phyloP scores from a whole-genome alignment of 2,329 filamentous ascomycete species.

The Phialophora expanda region DNA sequence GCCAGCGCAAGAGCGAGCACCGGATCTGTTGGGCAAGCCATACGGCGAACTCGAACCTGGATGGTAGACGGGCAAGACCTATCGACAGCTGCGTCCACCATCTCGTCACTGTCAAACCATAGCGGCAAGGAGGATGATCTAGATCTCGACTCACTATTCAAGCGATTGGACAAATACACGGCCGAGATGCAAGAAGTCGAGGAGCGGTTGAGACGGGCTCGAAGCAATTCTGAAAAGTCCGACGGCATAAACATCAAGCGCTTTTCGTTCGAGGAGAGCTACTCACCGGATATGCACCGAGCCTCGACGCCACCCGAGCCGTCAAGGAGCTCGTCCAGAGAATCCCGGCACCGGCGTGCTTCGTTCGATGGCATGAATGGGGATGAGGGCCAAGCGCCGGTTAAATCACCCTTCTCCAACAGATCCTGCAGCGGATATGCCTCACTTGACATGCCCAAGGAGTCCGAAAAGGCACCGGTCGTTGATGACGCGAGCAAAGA shows the following conservation, averaged over 20 bases:
- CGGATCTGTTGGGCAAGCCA: constrained; percentile 12
- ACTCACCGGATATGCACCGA: not conserved
- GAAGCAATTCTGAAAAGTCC: constrained; percentile 16
- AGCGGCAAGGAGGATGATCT: constrained; percentile 21
- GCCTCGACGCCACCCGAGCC: not conserved
- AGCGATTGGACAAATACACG: constrained; percentile 30
- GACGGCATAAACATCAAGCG: constrained; percentile 8
- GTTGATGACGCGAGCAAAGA: not conserved
- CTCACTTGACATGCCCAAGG: not conserved
- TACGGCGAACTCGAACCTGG: constrained; percentile 13
- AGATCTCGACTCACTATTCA: constrained; percentile 30
- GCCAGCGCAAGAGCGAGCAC: constrained; percentile 6
- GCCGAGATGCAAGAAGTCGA: constrained; percentile 30
- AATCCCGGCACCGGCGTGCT: not conserved
- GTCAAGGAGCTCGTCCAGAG: not conserved
- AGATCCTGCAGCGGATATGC: not conserved
- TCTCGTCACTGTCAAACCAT: constrained; percentile 6
- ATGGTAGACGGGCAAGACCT: constrained; percentile 3
- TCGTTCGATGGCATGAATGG: not conserved
- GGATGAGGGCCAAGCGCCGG: not conserved
- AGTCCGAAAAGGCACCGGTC: not conserved
- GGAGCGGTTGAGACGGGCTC: constrained; percentile 20
- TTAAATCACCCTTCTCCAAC: not conserved
- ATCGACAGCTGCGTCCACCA: constrained; percentile 10
- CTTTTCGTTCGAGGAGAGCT: constrained; percentile 21